Base-by-base conservation (phyloP, 768 basidiomycete species). In the Tulasnella sp. region DNA sequence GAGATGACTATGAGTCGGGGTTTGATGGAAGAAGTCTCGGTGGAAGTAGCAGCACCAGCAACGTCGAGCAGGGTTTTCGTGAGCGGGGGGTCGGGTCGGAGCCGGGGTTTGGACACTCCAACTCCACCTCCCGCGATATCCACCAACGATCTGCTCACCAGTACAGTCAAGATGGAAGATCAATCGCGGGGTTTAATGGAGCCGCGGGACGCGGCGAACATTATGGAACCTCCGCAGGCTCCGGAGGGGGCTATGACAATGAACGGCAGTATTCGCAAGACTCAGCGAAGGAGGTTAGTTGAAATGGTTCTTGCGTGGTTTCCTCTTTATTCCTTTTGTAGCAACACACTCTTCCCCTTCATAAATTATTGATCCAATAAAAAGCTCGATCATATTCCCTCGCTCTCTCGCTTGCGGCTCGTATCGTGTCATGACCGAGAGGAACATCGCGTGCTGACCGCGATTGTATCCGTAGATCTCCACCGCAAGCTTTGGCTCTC, bases 11-110 rank as follows among this genome's bases (percentile, higher is more conserved):
- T 32, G 39, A 39, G 16, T 42, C 67, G 67, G 67, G 67, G 40
- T 67, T 67, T 67, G 67, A 67, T 67, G 64, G 64, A 68, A 19
- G 40, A 68, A 47, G 36, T 22, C 35, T 42, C 39, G 47, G 32
- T 17, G 35, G 32, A 41, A 71, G 34, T 47, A 62, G 52, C 47
- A 52, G 52, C 52, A 59, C 29, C 14, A 59, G 47, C 62, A 47
- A 47, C 16, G 62, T 64, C 64, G 71, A 72, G 71, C 71, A 65
- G 71, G 71, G 71, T 72, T 72, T 72, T 72, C 71, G 62, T 62
- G 59, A 72, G 71, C 71, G 71, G 71, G 71, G 44, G 71, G 71
- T 19, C 34, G 71, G 62, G 59, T 72, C 39, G 64, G 71, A 72
- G 71, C 62, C 62, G 71, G 71, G 62, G 69, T 70, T 52, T 70